phyloP scores from a whole-genome alignment of 345 rosid species.

The Microthlaspi erraticum region DNA sequence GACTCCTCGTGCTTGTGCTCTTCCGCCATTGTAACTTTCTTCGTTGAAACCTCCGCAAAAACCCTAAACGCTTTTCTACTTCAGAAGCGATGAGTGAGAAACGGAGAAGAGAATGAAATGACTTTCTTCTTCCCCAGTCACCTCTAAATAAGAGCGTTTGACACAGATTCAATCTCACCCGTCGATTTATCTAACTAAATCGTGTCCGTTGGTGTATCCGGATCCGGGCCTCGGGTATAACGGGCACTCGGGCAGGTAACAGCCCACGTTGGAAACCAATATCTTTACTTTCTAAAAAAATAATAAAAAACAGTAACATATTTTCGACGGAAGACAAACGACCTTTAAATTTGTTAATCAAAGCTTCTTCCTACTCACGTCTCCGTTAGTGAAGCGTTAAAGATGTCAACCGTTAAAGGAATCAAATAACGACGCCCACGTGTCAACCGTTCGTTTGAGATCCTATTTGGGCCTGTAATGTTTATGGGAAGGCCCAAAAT shows the following conservation, averaged over 20 bases:
- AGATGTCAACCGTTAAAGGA: not conserved
- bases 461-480: not conserved
- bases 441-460: not conserved
- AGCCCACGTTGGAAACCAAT: slow-evolving; percentile 9
- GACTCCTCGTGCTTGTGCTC: slow-evolving; percentile 48
- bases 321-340: slow-evolving; percentile 36
- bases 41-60: slow-evolving; percentile 43
- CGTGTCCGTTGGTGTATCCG: slow-evolving; percentile 15
- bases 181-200: slow-evolving; percentile 24
- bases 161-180: slow-evolving; percentile 37
- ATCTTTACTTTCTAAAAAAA: not conserved
- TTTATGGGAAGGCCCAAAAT: slow-evolving; percentile 10
- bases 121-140: not conserved
- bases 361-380: not conserved
- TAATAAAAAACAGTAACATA: slow-evolving; percentile 22
- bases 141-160: slow-evolving; percentile 35
- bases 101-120: slow-evolving; percentile 32
- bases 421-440: not conserved
- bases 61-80: slow-evolving; percentile 21
- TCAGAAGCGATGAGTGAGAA: slow-evolving; percentile 37
- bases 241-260: slow-evolving; percentile 26
- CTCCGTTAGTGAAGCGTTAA: slow-evolving; percentile 20
- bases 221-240: too few relatives aligned
- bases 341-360: slow-evolving; percentile 12
- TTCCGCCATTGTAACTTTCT: slow-evolving; percentile 38